Evolutionary conservation across 768 basidiomycete genomes (phyloP), one percentile per base, ranked within the genome.

Genomic region (Leccinum rimulosum): DNA sequence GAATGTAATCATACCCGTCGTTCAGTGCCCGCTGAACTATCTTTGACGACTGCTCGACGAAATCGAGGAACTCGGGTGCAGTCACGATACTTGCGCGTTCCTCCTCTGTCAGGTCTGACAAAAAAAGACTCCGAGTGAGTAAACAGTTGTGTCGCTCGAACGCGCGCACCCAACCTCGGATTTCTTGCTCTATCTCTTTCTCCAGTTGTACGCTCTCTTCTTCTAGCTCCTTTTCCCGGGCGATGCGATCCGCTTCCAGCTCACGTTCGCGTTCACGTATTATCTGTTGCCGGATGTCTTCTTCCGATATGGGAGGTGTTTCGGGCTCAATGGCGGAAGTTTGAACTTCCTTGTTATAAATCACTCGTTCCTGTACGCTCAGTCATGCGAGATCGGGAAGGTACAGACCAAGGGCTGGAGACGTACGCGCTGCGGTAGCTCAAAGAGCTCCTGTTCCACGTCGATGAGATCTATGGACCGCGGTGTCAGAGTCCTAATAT

Each of bases 1-100:
- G 87, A 64, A 94, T 93, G 67, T 98, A 98, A 72, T 99, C 97
- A 72, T 99, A 99, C 28, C 85, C 85, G 67, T 98, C 97, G 68
- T 92, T 97, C 61, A 98, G 75, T 22, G 96, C 97, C 52, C 97
- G 82, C 71, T 98, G 93, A 11, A 98, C 85, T 50, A 98, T 94
- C 76, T 96, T 96, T 22, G 92, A 93, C 9, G 93, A 95, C 66
- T 90, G 86, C 70, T 97, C 94, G 15, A 99, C 87, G 72, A 99
- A 99, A 63, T 94, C 90, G 15, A 91, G 75, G 71, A 98, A 98
- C 68, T 95, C 93, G 0, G 95, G 92, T 8, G 89, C 89, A n/a
- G 86, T 77, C 62, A 94, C 80, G 54, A 98, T 91, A 63, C 84
- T 86, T 1, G 83, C 77, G 45, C 90, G 82, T 72, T 49, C 48